Evolutionary conservation across 345 rosid genomes (phyloP), one percentile per base, ranked within the genome.

Genomic region (Sisymbrium altissimum): DNA sequence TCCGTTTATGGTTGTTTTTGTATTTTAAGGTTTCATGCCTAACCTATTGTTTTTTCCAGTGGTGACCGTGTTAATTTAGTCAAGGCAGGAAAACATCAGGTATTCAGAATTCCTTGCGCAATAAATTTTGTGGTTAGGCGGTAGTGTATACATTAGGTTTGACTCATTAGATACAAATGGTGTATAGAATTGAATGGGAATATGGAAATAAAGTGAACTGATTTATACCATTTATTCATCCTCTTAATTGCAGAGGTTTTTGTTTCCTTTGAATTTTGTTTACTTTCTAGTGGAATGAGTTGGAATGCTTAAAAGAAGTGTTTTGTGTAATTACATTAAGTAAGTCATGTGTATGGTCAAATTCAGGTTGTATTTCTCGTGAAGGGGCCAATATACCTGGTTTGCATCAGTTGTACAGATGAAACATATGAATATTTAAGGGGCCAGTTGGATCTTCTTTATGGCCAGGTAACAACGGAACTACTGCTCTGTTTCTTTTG

Each of bases 391-490:
- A 89, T 96, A 74, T 96, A 96, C 81, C 80, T 92, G 65, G 99
- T 92, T 44, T 92, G 99, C 86, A 96, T 96, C 83, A 88, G 96
- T 84, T 90, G 96, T 84, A 90, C 99, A 12, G 96, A 90, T 77
- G 98, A 96, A 78, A 91, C 98, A 29, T 90, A 89, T 77, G 97
- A 90, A 64, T 89, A 90, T 35, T 81, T 96, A 62, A 87, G 77
- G 81, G 96, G 88, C 49, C 97, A 96, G 73, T 70, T 96, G 79
- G 97, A 96, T 81, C 98, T 96, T 89, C 76, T 92, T 23, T 96
- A 96, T 77, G 93, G 96, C 79, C 99, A 96, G 98, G 98, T 96
- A 85, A 82, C 63, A 52, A 15, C 36, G 35, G 35, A 2, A n/a
- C 57, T 56, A 6, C 67, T 38, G 15, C 57, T 64, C 53, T 32